These are phyloP conservation scores for Corylus heterophylla DNA, from an alignment of 306 rosid genomes.

Conservation along the genomic window DNA sequence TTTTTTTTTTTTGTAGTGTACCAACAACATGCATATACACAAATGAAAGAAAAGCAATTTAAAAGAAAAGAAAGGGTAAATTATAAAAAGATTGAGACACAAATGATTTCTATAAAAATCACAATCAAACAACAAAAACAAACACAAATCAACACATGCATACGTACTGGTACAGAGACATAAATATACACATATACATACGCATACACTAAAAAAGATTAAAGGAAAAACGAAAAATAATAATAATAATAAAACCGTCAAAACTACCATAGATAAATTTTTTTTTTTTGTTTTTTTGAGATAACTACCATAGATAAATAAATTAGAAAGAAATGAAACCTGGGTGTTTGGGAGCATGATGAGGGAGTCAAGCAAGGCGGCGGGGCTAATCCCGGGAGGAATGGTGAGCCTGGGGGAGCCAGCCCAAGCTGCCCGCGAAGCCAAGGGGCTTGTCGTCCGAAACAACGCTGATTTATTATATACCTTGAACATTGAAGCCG, in stretches of 20 bases:
- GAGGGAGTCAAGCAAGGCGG: slow-evolving; percentile 73
- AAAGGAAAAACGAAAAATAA: neutral
- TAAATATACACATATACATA: too few relatives aligned
- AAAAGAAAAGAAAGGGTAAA: too few relatives aligned
- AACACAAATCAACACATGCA: neutral
- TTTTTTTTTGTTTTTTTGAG: too few relatives aligned
- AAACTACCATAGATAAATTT: neutral
- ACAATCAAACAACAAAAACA: too few relatives aligned
- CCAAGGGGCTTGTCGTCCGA: slow-evolving; percentile 33
- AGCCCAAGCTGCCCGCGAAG: slow-evolving; percentile 31
- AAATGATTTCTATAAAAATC: neutral
- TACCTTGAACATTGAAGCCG: slow-evolving; percentile 59
- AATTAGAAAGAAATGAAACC: slow-evolving; percentile 26
- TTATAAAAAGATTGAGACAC: too few relatives aligned
- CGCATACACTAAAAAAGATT: neutral
- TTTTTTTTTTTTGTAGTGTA: too few relatives aligned
- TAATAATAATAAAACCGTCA: too few relatives aligned
- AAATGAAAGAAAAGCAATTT: too few relatives aligned
- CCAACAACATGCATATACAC: too few relatives aligned
- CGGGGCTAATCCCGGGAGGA: slow-evolving; percentile 72
- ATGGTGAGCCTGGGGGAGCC: slow-evolving; percentile 62
- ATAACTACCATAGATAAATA: too few relatives aligned
- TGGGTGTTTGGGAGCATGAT: slow-evolving; percentile 71
- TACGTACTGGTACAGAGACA: neutral
- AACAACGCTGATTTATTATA: slow-evolving; percentile 50